Conservation (phyloP, 129 eudicot species). For the Silybum marianum region DNA sequence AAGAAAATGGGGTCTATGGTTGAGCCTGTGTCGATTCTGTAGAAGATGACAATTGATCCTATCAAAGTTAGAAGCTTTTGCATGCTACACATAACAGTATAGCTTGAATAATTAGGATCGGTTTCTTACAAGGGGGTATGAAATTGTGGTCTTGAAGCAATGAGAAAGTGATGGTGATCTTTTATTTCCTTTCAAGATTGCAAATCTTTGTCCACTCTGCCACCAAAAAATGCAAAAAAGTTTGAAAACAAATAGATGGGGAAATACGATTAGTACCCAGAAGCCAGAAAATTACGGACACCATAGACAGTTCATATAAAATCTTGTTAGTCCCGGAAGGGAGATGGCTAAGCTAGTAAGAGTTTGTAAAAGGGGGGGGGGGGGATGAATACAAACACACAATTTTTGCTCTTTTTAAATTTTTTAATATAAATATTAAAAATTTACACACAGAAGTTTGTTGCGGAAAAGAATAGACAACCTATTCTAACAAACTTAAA, state of each 20-base stretch:
- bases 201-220: background rate
- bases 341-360: too few relatives aligned
- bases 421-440: too few relatives aligned
- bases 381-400: too few relatives aligned
- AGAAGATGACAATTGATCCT: too few relatives aligned
- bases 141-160: background rate
- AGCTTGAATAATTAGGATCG: background rate
- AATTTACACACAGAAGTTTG: too few relatives aligned
- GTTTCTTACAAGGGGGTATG: slow-evolving; percentile 1
- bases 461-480: too few relatives aligned
- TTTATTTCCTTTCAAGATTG: background rate
- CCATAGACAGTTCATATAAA: slow-evolving; percentile 32
- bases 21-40: too few relatives aligned
- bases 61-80: background rate
- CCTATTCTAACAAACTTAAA: too few relatives aligned
- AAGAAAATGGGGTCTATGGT: slow-evolving; percentile 61
- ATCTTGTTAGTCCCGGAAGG: too few relatives aligned
- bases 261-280: background rate
- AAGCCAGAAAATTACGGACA: slow-evolving; percentile 2
- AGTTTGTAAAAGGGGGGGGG: too few relatives aligned
- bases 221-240: background rate
- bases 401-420: too few relatives aligned
- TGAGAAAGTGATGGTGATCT: background rate
- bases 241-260: background rate
- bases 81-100: background rate